Percentiles rank a stretch among this genome's conserved stretches.
Conservation (phyloP, 345 rosid species). For the Corchorus capsularis region DNA sequence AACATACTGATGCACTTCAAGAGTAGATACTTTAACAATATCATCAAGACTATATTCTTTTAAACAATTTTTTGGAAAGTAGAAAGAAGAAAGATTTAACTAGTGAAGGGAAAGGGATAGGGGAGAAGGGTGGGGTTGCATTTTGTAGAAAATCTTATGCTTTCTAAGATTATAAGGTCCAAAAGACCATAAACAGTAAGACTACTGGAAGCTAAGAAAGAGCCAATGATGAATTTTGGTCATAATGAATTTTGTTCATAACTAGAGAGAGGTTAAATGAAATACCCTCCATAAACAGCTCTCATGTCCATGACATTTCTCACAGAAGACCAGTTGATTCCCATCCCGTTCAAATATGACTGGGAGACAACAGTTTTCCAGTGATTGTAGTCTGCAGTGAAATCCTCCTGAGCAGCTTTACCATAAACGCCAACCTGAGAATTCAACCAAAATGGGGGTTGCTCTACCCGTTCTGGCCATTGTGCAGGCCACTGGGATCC, state of each 20-base stretch:
- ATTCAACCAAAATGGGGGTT: constrained; percentile 72
- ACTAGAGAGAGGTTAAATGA: neutral
- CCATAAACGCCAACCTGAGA: constrained; percentile 67
- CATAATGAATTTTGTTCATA: neutral
- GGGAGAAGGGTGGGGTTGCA: neutral
- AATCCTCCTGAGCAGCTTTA: constrained; percentile 67
- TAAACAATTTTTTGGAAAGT: neutral
- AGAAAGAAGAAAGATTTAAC: neutral
- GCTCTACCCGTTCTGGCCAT: constrained; percentile 72
- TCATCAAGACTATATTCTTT: neutral
- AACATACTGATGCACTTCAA: neutral
- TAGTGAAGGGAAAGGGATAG: neutral
- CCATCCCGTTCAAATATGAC: constrained; percentile 59
- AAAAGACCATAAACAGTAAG: neutral
- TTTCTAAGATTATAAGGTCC: neutral
- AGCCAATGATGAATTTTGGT: neutral
- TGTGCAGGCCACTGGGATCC: constrained; percentile 73
- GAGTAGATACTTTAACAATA: neutral
- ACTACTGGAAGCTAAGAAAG: neutral
- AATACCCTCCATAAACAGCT: constrained; percentile 90
- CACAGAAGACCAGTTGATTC: constrained; percentile 63
- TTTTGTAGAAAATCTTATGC: neutral
- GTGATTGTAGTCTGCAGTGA: constrained; percentile 57
- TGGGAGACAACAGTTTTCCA: constrained; percentile 68
- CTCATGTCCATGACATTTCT: constrained; percentile 95